phyloP scores from a whole-genome alignment of 2,329 filamentous ascomycete genomes.

The Aureobasidium sp. region DNA sequence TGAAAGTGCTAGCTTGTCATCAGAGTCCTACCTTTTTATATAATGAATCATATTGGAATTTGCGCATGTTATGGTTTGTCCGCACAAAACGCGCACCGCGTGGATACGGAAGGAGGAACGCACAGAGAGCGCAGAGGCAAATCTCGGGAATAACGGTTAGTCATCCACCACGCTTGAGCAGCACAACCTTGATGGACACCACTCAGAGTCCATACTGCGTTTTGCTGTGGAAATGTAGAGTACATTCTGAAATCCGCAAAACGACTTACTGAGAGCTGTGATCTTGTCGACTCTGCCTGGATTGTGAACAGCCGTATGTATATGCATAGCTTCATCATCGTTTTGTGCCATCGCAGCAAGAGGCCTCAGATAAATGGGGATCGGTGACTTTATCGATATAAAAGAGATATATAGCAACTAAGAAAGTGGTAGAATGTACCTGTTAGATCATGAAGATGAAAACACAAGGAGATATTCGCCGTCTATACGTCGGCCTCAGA shows the following conservation, averaged over 20 bases:
- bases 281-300: background rate
- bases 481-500: slow-evolving; percentile 17
- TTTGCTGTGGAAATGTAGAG: background rate
- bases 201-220: background rate
- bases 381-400: no score
- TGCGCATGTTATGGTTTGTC: background rate
- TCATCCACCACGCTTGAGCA: background rate
- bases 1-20: no score
- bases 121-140: background rate
- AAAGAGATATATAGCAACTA: background rate
- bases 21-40: background rate
- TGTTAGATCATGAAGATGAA: no score
- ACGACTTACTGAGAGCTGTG: background rate
- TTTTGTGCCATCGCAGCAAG: background rate
- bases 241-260: background rate
- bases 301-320: background rate
- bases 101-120: background rate
- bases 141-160: background rate
- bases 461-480: background rate
- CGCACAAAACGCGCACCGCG: slow-evolving; percentile 6
- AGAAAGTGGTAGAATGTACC: background rate
- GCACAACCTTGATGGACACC: background rate
- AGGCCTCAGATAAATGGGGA: background rate
- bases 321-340: background rate
- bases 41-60: background rate